phyloP scores from a whole-genome alignment of 345 rosid genomes.

The Abelmoschus esculentus region DNA sequence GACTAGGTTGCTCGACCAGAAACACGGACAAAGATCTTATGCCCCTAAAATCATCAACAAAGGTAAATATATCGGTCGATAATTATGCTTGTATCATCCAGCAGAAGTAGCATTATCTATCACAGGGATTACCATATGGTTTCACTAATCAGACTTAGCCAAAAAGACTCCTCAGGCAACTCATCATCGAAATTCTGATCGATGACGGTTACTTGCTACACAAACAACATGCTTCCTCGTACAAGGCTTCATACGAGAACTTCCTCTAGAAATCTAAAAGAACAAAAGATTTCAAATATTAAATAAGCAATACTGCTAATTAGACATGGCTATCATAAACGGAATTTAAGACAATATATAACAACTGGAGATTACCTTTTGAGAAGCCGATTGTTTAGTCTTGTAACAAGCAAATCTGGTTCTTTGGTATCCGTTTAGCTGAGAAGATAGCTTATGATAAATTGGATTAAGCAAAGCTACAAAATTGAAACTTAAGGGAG shows the following conservation, averaged over 20 bases:
- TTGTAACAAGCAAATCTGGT: slow-evolving; percentile 2
- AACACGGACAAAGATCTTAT: slow-evolving; percentile 39
- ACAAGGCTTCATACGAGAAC: slow-evolving; percentile 2
- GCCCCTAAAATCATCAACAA: slow-evolving; percentile 29
- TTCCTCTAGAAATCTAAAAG: slow-evolving; percentile 16
- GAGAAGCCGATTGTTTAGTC: background rate
- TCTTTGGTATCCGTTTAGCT: slow-evolving; percentile 12
- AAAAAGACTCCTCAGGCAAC: slow-evolving; percentile 36
- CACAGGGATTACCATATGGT: slow-evolving; percentile 31
- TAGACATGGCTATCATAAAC: background rate
- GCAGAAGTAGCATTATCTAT: too few species aligned
- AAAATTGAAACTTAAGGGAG: background rate
- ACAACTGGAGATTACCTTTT: slow-evolving; percentile 9
- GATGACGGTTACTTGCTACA: slow-evolving; percentile 21
- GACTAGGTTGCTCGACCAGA: slow-evolving; percentile 70
- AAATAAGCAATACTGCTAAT: background rate
- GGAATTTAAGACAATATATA: background rate
- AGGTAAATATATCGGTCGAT: too few species aligned
- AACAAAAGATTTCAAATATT: slow-evolving; percentile 4
- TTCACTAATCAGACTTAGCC: slow-evolving; percentile 37
- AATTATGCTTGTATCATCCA: too few species aligned
- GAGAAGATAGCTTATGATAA: slow-evolving; percentile 10
- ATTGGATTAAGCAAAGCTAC: slow-evolving; percentile 22
- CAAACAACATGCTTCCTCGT: slow-evolving; percentile 7
- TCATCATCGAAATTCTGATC: slow-evolving; percentile 20